Evolutionary conservation across 2,329 filamentous ascomycete genomes (phyloP), one percentile per base, ranked within the genome.

Genomic region (Trichoderma sp.): DNA sequence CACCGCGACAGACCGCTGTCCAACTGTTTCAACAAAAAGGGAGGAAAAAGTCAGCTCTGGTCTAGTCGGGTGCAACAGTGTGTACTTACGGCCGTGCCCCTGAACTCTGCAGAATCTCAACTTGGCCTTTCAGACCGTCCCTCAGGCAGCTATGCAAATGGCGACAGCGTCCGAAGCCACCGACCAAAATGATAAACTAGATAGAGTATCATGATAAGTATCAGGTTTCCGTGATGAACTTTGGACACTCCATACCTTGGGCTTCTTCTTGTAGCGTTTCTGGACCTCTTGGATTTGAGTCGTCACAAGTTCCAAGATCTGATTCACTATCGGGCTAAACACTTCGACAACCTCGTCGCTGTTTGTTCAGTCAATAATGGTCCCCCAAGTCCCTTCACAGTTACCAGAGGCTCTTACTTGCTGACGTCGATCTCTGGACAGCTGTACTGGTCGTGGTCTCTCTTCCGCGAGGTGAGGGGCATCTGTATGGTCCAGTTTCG

Each of bases 111-210:
- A 80, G 64, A 1, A 80, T 58, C 0, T 70, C 0, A 62, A 67
- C 7, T 7, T 55, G 41, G 7, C 55, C 45, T 4, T 26, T 44
- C 0, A 71, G 26, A 0, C 4, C 3, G 0, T 39, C 19, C 0
- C 66, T 64, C 0, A 80, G 57, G 0, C 63, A 62, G 2, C 66
- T 48, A 12, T 66, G 68, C 0, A 81, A 64, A 5, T 75, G 78
- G 0, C 55, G 39, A 15, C 71, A 75, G 2, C 74, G 67, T 0
- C 79, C 78, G 5, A 81, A 76, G 0, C 78, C 79, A 0, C 79
- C 79, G 0, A 77, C 78, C 0, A 81, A 71, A 1, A 79, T 70
- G 5, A 80, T 60, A 26, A 74, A 3, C n/a, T n/a, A n/a, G n/a
- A n/a, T n/a, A n/a, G n/a, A 28, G 28, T 28, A 28, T 28, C 28